Evolutionary conservation across 192 early-diverging fungal species (phyloP), one percentile per base, ranked within the genome.

Genomic region (Mortierella antarctica): DNA sequence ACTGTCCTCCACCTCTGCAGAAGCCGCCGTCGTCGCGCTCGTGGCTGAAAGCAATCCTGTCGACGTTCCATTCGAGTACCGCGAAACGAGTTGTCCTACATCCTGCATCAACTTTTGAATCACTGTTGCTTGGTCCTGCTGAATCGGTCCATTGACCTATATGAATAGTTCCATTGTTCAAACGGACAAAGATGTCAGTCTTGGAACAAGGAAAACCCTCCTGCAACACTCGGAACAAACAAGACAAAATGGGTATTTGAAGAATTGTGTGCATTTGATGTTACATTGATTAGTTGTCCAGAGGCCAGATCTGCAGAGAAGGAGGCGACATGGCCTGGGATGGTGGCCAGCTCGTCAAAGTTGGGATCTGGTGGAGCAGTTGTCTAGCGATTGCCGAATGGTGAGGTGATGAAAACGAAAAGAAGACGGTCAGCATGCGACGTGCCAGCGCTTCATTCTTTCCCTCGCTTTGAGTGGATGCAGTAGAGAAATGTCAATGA

Each of bases 101-200:
- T 80, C 70, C 64, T 80, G 76, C 76, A 80, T 80, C 48, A 80
- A 15, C 41, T 80, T 80, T 54, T 80, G 76, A 46, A 80, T 67
- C 11, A 65, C 63, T 23, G 76, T 71, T 39, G 65, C 70, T 39
- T 80, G 76, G 2, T 71, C 58, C 70, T 80, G 76, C 40, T 41
- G 50, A 23, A 80, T 21, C 14, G 49, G 41, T 41, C 76, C 76
- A 40, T 80, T 80, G n/a, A 51, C 58, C 76, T 80, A 57, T 45
- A 31, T 31, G 31, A 31, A 31, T 31, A 31, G n/a, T 31, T 2
- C 31, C 31, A 31, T 31, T 3, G 31, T 31, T 3, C 31, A 31
- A n/a, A n/a, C n/a, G n/a, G n/a, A n/a, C 6, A 7, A 49, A 49
- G 41, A 46, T 11, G 46, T 7, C 47, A 14, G 46, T 49, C 18